phyloP scores from a whole-genome alignment of 306 rosid genomes.

The Adenanthera pavonina region DNA sequence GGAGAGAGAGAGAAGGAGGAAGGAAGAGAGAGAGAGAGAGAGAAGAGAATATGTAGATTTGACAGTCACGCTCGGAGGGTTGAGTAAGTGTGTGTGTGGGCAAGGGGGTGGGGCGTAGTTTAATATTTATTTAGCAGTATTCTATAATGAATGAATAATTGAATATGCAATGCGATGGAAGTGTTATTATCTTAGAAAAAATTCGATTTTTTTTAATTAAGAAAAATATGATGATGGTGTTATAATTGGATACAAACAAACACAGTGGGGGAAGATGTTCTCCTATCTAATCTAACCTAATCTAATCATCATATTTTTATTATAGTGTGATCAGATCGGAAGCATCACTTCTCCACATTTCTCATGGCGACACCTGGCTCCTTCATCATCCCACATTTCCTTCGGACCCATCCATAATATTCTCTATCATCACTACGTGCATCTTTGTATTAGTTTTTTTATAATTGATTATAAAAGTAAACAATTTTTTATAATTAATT shows the following conservation, averaged over 20 bases:
- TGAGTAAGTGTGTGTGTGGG: background rate
- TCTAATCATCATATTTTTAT: background rate
- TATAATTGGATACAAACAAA: background rate
- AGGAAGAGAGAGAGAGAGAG: conserved; percentile 46
- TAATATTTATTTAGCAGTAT: conserved; percentile 46
- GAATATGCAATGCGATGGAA: background rate
- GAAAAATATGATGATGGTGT: background rate
- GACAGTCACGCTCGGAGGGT: conserved; percentile 79
- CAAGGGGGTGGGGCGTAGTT: background rate
- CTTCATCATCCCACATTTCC: background rate
- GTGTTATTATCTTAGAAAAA: background rate
- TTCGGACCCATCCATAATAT: background rate
- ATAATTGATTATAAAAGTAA: no score
- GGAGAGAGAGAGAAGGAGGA: conserved; percentile 29
- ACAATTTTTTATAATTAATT: no score
- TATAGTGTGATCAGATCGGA: background rate
- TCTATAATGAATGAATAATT: background rate
- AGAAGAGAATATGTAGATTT: conserved; percentile 87
- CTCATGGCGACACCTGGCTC: background rate
- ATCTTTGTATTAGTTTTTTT: no score
- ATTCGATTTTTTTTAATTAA: no score
- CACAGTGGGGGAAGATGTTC: background rate
- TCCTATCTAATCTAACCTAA: background rate
- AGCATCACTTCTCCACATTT: background rate
- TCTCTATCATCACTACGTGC: background rate